phyloP scores from a whole-genome alignment of 305 asterid genomes.

The Euphrasia arctica region DNA sequence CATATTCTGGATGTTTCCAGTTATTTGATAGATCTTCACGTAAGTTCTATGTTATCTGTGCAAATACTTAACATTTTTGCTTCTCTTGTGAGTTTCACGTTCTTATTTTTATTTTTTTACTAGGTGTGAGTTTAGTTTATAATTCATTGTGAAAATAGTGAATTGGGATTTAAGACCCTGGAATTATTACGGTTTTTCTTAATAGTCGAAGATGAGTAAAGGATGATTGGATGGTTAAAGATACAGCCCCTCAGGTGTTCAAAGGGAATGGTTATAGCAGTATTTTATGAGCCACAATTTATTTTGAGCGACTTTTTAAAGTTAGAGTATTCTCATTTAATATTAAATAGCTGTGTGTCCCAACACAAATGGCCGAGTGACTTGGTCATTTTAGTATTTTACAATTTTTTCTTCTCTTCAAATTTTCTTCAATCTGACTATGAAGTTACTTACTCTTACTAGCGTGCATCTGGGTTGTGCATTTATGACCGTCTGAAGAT shows the following conservation, averaged over 20 bases:
- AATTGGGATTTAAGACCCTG: neutral
- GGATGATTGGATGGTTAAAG: neutral
- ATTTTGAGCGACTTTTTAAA: neutral
- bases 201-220: neutral
- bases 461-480: slow-evolving; percentile 94
- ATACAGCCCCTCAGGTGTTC: neutral
- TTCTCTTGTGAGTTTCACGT: neutral
- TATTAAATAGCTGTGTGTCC: too few relatives aligned
- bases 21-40: neutral
- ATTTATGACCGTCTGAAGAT: slow-evolving; percentile 65
- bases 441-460: slow-evolving; percentile 26
- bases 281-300: neutral
- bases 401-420: neutral
- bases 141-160: neutral
- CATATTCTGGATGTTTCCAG: slow-evolving; percentile 14
- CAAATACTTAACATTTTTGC: neutral
- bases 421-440: slow-evolving; percentile 24
- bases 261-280: neutral
- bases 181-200: neutral
- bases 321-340: neutral
- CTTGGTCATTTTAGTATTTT: neutral
- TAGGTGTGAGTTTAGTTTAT: neutral
- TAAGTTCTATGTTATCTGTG: neutral
- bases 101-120: neutral
- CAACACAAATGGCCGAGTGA: neutral